Evolutionary conservation across 768 basidiomycete species (phyloP).

Genomic region (Boletus insuetus): DNA sequence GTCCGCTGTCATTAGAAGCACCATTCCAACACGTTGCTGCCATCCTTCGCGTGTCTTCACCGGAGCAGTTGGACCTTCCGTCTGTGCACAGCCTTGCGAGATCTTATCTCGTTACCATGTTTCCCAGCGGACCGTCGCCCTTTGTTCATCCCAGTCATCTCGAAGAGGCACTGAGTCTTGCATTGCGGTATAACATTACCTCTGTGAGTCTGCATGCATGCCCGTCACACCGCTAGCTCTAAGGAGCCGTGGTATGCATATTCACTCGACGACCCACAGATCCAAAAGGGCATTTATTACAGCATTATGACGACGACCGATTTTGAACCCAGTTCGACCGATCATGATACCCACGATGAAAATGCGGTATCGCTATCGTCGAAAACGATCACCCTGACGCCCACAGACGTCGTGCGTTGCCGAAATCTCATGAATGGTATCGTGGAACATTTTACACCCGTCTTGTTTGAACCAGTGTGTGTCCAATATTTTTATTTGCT

Average conservation of each 20-base stretch:
- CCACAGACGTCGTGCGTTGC: slow-evolving; percentile 40
- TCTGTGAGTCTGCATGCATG: slow-evolving; percentile 40
- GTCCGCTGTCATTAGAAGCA: slow-evolving; percentile 45
- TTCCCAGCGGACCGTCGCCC: slow-evolving; percentile 47
- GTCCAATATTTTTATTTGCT: too few relatives aligned
- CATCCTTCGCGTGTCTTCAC: slow-evolving; percentile 56
- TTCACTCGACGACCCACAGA: slow-evolving; percentile 33
- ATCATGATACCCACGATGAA: slow-evolving; percentile 4
- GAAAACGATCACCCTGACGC: slow-evolving; percentile 22
- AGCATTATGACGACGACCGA: slow-evolving; percentile 57
- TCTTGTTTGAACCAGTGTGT: slow-evolving; percentile 62
- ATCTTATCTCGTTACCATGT: slow-evolving; percentile 41
- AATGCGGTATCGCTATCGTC: neutral
- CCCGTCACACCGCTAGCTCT: neutral
- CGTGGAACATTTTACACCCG: slow-evolving; percentile 67
- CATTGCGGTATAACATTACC: slow-evolving; percentile 44
- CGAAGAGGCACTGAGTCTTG: slow-evolving; percentile 53
- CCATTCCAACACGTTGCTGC: slow-evolving; percentile 49
- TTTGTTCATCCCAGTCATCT: slow-evolving; percentile 43
- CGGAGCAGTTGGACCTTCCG: slow-evolving; percentile 56
- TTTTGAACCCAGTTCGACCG: slow-evolving; percentile 42
- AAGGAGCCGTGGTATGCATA: neutral
- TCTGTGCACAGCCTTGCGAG: slow-evolving; percentile 45
- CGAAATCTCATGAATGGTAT: slow-evolving; percentile 49
- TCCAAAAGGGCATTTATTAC: slow-evolving; percentile 64